Conservation (phyloP, 768 basidiomycete genomes). For the Lactarius vividus region DNA sequence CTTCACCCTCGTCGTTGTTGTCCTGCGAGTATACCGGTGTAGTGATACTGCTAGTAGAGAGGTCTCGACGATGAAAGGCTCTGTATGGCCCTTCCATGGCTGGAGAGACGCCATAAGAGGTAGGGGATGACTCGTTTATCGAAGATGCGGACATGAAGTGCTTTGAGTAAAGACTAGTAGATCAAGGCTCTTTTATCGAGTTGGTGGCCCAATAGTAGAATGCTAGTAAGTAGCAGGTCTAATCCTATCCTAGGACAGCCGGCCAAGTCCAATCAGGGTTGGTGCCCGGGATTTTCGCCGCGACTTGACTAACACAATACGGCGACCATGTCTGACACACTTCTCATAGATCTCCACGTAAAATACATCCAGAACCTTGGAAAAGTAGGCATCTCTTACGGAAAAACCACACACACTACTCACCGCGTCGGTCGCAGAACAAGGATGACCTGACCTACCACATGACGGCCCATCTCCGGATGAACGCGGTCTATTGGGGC, state of each 20-base stretch:
- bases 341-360: slow-evolving; percentile 61
- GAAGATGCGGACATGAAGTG: slow-evolving; percentile 16
- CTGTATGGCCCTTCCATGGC: slow-evolving; percentile 1
- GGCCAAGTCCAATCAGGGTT: background rate
- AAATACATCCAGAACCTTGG: slow-evolving; percentile 74
- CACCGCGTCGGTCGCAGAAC: slow-evolving; percentile 43
- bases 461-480: slow-evolving; percentile 85
- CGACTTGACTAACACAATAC: background rate
- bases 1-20: slow-evolving; percentile 1
- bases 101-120: slow-evolving; percentile 24
- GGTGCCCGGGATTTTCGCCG: background rate
- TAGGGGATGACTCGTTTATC: slow-evolving; percentile 18
- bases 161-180: background rate
- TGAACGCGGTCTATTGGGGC: slow-evolving; percentile 98
- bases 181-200: background rate
- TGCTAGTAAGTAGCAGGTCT: too few relatives aligned
- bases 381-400: slow-evolving; percentile 41
- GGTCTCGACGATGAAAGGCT: slow-evolving; percentile 15
- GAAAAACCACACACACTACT: background rate
- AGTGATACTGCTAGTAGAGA: slow-evolving; percentile 18
- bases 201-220: background rate
- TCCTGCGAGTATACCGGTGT: slow-evolving; percentile 24
- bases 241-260: too few relatives aligned
- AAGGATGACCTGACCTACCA: slow-evolving; percentile 87
- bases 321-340: slow-evolving; percentile 19